Conservation (phyloP, 31 red algal species). For the Asparagopsis taxiformis region DNA sequence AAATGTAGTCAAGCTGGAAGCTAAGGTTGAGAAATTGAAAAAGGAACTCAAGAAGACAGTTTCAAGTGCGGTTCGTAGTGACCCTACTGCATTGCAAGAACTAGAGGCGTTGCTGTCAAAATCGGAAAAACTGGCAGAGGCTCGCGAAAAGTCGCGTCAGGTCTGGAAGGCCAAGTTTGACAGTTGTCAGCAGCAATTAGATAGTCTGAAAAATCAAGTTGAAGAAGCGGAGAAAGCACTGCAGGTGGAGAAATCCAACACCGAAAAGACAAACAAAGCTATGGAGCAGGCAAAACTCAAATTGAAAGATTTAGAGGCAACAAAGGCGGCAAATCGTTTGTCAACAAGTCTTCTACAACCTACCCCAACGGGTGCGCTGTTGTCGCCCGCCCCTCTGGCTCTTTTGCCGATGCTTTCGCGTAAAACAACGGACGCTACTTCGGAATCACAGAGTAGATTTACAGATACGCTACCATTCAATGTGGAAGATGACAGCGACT, state of each 20-base stretch:
- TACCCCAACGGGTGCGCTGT: not conserved
- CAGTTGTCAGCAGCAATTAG: not conserved
- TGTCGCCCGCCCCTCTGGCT: not conserved
- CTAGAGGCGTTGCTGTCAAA: not conserved
- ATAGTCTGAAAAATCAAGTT: not conserved
- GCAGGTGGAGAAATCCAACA: not conserved
- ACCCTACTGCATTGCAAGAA: not conserved
- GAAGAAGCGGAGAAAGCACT: not conserved
- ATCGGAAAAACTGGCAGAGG: not conserved
- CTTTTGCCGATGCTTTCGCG: not conserved
- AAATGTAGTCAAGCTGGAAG: not conserved
- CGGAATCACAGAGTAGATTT: conserved; percentile 25
- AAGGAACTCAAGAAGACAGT: conserved; percentile 3
- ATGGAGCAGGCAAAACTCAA: not conserved
- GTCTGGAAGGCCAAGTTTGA: not conserved
- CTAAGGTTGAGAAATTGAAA: not conserved
- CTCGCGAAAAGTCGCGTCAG: not conserved
- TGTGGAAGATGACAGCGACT: not conserved
- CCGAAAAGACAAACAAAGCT: not conserved
- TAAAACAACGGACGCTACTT: not conserved
- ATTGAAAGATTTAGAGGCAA: not conserved
- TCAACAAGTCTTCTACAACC: not conserved
- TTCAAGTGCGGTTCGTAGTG: not conserved
- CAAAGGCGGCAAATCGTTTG: not conserved
- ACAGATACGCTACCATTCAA: conserved; percentile 35